Conservation (phyloP, 306 rosid genomes). For the Pyrus bretschneideri region DNA sequence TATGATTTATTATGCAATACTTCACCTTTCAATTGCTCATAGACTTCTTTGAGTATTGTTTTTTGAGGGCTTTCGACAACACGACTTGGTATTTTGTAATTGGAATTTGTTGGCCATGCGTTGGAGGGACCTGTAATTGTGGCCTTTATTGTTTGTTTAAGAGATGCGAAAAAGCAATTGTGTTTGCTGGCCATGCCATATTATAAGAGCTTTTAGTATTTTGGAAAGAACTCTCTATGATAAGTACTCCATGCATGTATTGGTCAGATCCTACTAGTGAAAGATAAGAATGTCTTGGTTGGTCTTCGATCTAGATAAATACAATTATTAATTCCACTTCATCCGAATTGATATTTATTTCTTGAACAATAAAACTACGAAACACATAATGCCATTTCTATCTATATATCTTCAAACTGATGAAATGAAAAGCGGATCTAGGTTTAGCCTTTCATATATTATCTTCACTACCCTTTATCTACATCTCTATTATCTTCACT, state of each 20-base stretch:
- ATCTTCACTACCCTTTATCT: no score
- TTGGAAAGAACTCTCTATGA: not conserved
- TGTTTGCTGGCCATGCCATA: not conserved
- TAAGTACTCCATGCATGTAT: not conserved
- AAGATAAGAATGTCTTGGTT: not conserved
- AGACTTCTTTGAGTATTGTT: conserved; percentile 20
- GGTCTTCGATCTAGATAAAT: not conserved
- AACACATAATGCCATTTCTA: not conserved
- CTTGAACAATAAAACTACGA: not conserved
- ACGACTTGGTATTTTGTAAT: conserved; percentile 6
- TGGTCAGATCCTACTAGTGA: not conserved
- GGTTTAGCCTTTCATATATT: no score
- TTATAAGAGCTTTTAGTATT: not conserved
- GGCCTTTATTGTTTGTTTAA: not conserved
- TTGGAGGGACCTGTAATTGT: not conserved
- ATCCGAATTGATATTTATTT: not conserved
- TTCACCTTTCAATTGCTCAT: conserved; percentile 32
- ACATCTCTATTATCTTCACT: no score
- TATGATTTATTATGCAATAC: not conserved
- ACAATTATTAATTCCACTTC: not conserved
- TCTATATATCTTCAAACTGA: not conserved
- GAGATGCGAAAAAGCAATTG: not conserved
- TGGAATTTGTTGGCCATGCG: not conserved
- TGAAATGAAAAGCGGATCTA: not conserved
- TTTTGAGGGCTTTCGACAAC: not conserved